Base-by-base conservation (phyloP, 768 basidiomycete genomes). In the Ephemerocybe angulata region DNA sequence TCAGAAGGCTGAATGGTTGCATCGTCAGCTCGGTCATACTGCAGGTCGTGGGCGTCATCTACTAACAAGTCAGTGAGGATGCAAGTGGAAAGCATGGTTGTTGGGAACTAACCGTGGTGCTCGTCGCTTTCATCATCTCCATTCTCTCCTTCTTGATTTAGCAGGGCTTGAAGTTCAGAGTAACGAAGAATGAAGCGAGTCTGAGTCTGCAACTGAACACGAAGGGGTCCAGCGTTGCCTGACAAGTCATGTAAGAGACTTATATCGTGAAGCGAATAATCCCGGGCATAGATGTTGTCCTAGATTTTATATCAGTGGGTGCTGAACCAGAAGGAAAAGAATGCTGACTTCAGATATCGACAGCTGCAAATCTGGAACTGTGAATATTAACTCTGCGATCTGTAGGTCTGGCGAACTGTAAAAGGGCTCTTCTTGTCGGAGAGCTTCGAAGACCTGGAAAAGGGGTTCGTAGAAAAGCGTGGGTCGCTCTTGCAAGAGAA, bases 381-480 rank as follows among this genome's bases (percentile, higher is more conserved):
- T 83, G 2, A 92, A 65, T 31, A 83, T 70, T 24, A 92, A 71
- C 68, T 91, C 89, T 51, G 78, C 81, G 42, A 84, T 80, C 21
- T 72, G 62, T 43, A 83, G 65, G 29, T 80, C 75, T 28, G 76
- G 70, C 6, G 82, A 59, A 15, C 70, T 67, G 44, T 73, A 70
- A 28, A 88, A 63, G 52, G 72, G 65, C 46, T 81, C 77, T 53
- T 90, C 86, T 62, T 80, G 76, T 28, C 87, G 85, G 40, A 92
- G 70, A 53, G 85, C 86, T 53, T 85, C 85, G 62, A 91, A 90
- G 19, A 90, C 80, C 54, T 70, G 75, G 40, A 78, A 80, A 43
- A 92, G 64, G 27, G 88, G 84, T 65, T 90, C 88, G 61, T 90
- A 91, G 67, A 88, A 92, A 6, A 91, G 72, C 3, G 83, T 87